These are phyloP conservation scores for Lotmaria passim DNA, from an alignment of 208 protist genomes.

Conservation along the genomic window DNA sequence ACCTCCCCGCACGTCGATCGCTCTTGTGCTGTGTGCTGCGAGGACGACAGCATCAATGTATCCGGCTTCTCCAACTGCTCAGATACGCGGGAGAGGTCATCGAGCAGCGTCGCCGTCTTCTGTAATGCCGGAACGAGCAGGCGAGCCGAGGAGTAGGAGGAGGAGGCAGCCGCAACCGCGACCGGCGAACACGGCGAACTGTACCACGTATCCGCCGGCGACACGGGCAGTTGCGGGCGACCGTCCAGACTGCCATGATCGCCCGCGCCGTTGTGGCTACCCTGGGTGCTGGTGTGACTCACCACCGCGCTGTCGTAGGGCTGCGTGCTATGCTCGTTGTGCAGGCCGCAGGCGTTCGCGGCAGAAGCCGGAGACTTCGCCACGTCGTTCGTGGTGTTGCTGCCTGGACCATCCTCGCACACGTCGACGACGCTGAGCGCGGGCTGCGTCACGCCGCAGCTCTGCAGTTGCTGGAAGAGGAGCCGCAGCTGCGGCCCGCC, in stretches of 20 bases:
- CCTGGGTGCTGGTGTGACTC: not conserved
- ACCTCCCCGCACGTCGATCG: not conserved
- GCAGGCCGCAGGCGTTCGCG: not conserved
- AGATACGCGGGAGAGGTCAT: not conserved
- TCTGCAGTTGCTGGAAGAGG: slow-evolving; percentile 33
- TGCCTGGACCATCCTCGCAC: slow-evolving; percentile 6
- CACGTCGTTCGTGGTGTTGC: not conserved
- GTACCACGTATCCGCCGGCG: not conserved
- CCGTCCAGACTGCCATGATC: not conserved
- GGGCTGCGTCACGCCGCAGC: slow-evolving; percentile 33
- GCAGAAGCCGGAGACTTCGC: slow-evolving; percentile 11
- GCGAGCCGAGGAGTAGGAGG: not conserved
- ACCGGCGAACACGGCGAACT: not conserved
- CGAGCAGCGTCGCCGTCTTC: not conserved
- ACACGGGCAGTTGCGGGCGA: no score
- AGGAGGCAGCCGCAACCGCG: not conserved
- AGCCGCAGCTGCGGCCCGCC: slow-evolving; percentile 27
- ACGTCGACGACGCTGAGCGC: slow-evolving; percentile 38
- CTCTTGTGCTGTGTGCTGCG: not conserved
- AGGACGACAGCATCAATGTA: not conserved
- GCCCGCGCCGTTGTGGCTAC: not conserved
- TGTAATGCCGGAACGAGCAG: not conserved
- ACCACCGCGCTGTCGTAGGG: not conserved
- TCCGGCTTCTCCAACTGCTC: not conserved
- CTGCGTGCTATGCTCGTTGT: not conserved